These are phyloP conservation scores for Verticillium tricorpus DNA, from an alignment of 2,329 filamentous ascomycete species.

Conservation along the genomic window DNA sequence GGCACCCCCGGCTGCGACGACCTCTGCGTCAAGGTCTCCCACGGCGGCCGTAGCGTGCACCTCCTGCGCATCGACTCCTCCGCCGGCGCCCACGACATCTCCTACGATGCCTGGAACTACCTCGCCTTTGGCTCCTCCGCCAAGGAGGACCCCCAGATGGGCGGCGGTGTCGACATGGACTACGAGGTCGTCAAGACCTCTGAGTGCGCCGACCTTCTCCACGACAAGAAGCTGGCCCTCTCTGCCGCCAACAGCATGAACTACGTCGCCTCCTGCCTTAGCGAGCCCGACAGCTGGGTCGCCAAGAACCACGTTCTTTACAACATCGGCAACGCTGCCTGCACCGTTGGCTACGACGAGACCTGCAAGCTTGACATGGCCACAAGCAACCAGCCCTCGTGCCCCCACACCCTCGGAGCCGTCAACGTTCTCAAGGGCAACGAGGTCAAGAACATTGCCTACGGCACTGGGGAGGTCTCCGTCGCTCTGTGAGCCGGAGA, in stretches of 20 bases:
- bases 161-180: conserved; percentile 47
- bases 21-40: conserved; percentile 50
- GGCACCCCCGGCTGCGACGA: conserved; percentile 46
- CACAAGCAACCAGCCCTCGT: conserved; percentile 46
- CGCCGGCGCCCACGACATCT: conserved; percentile 52
- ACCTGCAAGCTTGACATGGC: conserved; percentile 42
- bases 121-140: conserved; percentile 47
- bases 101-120: conserved; percentile 59
- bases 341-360: conserved; percentile 47
- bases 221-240: conserved; percentile 47
- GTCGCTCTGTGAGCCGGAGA: conserved; percentile 4
- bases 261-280: conserved; percentile 43
- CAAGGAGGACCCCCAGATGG: conserved; percentile 35
- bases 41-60: conserved; percentile 44
- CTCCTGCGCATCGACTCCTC: conserved; percentile 56
- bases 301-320: conserved; percentile 43
- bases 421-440: conserved; percentile 22
- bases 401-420: conserved; percentile 39
- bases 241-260: conserved; percentile 54
- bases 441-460: conserved; percentile 48
- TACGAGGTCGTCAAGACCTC: conserved; percentile 43
- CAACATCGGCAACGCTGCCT: conserved; percentile 49
- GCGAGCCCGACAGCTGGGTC: conserved; percentile 42
- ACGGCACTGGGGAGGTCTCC: conserved; percentile 38
- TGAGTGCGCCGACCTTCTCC: conserved; percentile 46